phyloP scores from a whole-genome alignment of 306 rosid species.

The Biancaea sappan region DNA sequence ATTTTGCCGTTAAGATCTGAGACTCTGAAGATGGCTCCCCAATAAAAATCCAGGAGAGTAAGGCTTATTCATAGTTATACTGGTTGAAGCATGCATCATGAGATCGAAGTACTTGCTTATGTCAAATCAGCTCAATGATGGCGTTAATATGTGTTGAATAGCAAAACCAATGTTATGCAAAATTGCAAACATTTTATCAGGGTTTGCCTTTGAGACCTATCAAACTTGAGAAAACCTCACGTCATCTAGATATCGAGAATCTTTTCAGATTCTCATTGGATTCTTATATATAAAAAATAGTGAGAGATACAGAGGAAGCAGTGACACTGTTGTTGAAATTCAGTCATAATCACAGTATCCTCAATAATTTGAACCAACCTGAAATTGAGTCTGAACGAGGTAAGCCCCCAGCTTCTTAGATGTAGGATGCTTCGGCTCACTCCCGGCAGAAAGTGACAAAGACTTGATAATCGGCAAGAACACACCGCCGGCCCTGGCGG shows the following conservation, averaged over 20 bases:
- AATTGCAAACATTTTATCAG: no score
- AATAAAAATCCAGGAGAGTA: neutral
- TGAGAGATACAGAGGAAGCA: no score
- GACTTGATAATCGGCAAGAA: slow-evolving; percentile 92
- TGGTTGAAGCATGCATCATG: neutral
- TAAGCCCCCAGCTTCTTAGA: slow-evolving; percentile 78
- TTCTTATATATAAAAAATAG: no score
- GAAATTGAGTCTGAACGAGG: slow-evolving; percentile 84
- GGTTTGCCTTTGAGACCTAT: no score
- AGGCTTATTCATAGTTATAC: neutral
- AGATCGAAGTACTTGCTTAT: neutral
- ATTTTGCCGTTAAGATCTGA: neutral
- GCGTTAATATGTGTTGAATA: neutral
- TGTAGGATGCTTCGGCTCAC: slow-evolving; percentile 64
- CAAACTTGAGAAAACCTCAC: no score
- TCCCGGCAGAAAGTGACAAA: slow-evolving; percentile 78
- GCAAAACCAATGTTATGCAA: no score
- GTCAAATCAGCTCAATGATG: neutral
- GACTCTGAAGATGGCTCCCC: neutral
- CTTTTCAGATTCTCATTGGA: no score
- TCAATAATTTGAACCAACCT: slow-evolving; percentile 49
- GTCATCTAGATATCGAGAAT: no score
- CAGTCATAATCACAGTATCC: neutral
- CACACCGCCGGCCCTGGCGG: slow-evolving; percentile 96
- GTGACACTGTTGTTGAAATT: no score